Evolutionary conservation across 352 stramenopile species (phyloP), one percentile per base, ranked within the genome.

Genomic region (Phytophthora parvispora): DNA sequence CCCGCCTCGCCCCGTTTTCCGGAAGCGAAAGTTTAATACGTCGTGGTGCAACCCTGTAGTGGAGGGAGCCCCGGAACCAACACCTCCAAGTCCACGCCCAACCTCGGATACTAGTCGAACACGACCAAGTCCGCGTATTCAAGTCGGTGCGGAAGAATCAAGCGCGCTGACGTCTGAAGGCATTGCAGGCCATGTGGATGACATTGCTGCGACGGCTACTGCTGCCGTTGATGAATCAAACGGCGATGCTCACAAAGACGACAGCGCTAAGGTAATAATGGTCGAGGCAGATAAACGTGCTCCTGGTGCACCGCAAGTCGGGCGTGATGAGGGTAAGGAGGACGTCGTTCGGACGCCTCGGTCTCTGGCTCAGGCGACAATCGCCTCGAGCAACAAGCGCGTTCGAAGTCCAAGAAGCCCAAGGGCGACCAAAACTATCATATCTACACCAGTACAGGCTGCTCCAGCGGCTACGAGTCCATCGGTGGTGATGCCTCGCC

Each of bases 11-110:
- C 61, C 71, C 8, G 73, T 81, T 18, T 93, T 95, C 50, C 75
- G 77, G 1, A 90, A 90, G 45, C 72, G 82, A 20, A 87, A 84
- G 55, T 79, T 82, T 27, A 78, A 80, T 38, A 80, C 84, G 0
- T 95, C 87, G n/a, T 93, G 87, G 87, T 95, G 87, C 54, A 92
- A 95, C 32, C 87, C 87, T 10, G 80, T 93, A 3, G 58, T 72
- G 3, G 52, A 72, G 4, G 34, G 40, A 25, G 38, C 50, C 3
- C 27, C 34, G 7, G 48, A 64, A 5, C 29, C 54, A 24, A 25
- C 49, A 12, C 40, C 67, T 22, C 55, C 51, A 50, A 58, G 45
- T 29, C 59, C 72, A 18, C 29, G 40, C 43, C 56, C 67, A 8
- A 48, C 51, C 18, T 61, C 52, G 13, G 18, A 50, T 13, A 10